Percentiles rank a stretch among this genome's conserved stretches.
Evolutionary conservation across 2,329 filamentous ascomycete species (phyloP).

Genomic region (Fusarium pseudocircinatum): DNA sequence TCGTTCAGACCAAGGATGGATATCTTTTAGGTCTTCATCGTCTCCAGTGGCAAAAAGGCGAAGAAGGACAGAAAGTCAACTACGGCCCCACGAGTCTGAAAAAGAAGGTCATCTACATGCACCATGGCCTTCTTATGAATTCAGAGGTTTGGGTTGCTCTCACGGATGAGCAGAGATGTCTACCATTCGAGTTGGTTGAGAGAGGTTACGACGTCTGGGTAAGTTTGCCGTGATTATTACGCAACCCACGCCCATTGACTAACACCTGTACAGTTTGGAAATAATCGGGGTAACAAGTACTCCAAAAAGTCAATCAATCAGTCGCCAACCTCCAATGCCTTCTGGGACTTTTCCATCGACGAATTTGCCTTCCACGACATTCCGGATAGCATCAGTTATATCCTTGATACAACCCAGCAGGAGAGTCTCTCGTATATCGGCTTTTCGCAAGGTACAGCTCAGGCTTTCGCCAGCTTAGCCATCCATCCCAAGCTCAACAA

Average conservation of each 20-base stretch:
- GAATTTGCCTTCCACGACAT: constrained; percentile 99
- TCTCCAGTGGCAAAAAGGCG: constrained; percentile 82
- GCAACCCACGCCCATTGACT: constrained; percentile 25
- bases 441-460: constrained; percentile 96
- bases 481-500: constrained; percentile 93
- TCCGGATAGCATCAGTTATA: constrained; percentile 91
- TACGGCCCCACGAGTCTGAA: constrained; percentile 70
- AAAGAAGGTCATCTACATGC: constrained; percentile 92
- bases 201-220: constrained; percentile 96
- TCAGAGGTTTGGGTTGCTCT: constrained; percentile 98
- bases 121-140: constrained; percentile 98
- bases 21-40: constrained; percentile 92
- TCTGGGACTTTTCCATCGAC: constrained; percentile 99
- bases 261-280: constrained; percentile 74
- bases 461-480: constrained; percentile 92
- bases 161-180: constrained; percentile 83
- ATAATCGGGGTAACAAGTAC: constrained; percentile 99
- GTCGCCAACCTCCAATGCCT: constrained; percentile 78
- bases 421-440: constrained; percentile 92
- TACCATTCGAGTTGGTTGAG: constrained; percentile 90
- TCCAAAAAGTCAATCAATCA: constrained; percentile 89
- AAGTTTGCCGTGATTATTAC: constrained; percentile 45
- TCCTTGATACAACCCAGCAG: constrained; percentile 84
- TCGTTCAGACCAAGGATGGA: constrained; percentile 93
- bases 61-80: constrained; percentile 84